Evolutionary conservation across 371 early-diverging fungal genomes (phyloP), one percentile per base, ranked within the genome.

Genomic region (Actinomucor elegans): DNA sequence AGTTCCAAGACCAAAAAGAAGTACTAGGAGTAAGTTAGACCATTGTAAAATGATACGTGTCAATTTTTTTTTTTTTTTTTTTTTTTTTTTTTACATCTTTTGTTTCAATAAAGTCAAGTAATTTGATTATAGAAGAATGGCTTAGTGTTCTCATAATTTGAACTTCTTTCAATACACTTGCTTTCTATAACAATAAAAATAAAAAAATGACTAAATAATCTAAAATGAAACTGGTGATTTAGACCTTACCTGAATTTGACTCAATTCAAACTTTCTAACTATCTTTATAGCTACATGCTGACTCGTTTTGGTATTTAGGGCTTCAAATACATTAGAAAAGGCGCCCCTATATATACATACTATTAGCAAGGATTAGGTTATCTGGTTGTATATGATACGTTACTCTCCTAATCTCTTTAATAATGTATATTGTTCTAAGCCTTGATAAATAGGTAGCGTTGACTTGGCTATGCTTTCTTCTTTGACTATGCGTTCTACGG

Each of bases 1-100:
- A 89, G 78, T 63, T 95, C 96, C 64, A 95, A 79, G 4, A 94
- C 80, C n/a, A 97, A 59, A 53, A 86, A 91, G 63, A 86, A 92
- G 62, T 88, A 63, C 50, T 75, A 47, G 2, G 23, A 21, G 27
- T 11, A 20, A 15, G 18, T 15, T 18, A 37, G 11, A 31, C 27
- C 14, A 18, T 18, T 20, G 14, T 35, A 12, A 28, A 18, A 37
- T 40, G 14, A n/a, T 11, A 11, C 26, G 9, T n/a, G 14, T 24
- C 15, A 43, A 4, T 2, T 12, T 23, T 12, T 1, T 0, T 5
- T 1, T 1, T 24, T 15, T 23, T 29, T 31, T 11, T 20, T 33
- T 21, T 11, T 34, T 21, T 14, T 6, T 11, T 41, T 17, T n/a
- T 40, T 47, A 67, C 71, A 33, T 80, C 76, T 31, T 66, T 67